Conservation (phyloP, 805 yeast genomes). For the Peterozyma toletana region DNA sequence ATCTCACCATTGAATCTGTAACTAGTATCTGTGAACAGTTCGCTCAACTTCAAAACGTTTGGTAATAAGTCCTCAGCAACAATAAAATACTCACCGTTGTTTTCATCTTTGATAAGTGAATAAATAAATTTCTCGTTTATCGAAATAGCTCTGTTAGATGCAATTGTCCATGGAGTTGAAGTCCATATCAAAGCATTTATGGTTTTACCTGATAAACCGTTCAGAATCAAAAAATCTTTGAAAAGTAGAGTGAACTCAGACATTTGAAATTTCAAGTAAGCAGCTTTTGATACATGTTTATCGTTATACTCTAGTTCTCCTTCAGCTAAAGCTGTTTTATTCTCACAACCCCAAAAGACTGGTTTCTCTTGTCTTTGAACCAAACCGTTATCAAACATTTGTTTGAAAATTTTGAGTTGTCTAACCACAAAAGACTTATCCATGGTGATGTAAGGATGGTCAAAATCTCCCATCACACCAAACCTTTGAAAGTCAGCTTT, state of each 20-base stretch:
- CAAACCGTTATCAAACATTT: slow-evolving; percentile 56
- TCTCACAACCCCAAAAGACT: slow-evolving; percentile 95
- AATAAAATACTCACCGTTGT: slow-evolving; percentile 36
- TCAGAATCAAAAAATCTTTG: slow-evolving; percentile 2
- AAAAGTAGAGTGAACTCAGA: slow-evolving; percentile 10
- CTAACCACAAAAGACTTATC: slow-evolving; percentile 61
- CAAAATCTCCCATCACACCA: slow-evolving; percentile 83
- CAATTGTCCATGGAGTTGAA: slow-evolving; percentile 96
- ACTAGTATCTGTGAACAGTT: slow-evolving; percentile 13
- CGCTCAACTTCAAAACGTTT: slow-evolving; percentile 21
- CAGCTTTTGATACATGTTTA: slow-evolving; percentile 61
- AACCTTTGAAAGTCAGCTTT: slow-evolving; percentile 54
- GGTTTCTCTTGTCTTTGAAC: slow-evolving; percentile 87
- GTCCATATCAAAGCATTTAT: slow-evolving; percentile 75
- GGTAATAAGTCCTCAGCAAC: slow-evolving; percentile 48
- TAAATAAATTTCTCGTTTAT: slow-evolving; percentile 55
- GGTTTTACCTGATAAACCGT: not conserved
- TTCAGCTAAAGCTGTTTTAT: slow-evolving; percentile 91
- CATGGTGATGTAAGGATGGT: slow-evolving; percentile 67
- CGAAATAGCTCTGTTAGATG: slow-evolving; percentile 80
- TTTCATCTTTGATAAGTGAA: slow-evolving; percentile 26
- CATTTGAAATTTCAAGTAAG: slow-evolving; percentile 61
- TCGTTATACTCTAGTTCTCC: slow-evolving; percentile 88
- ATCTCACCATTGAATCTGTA: slow-evolving; percentile 31
- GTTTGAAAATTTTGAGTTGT: slow-evolving; percentile 66